Percentiles rank a stretch among this genome's conserved stretches.
phyloP scores from a whole-genome alignment of 352 stramenopile genomes.

The Thraustochytrium sp. region DNA sequence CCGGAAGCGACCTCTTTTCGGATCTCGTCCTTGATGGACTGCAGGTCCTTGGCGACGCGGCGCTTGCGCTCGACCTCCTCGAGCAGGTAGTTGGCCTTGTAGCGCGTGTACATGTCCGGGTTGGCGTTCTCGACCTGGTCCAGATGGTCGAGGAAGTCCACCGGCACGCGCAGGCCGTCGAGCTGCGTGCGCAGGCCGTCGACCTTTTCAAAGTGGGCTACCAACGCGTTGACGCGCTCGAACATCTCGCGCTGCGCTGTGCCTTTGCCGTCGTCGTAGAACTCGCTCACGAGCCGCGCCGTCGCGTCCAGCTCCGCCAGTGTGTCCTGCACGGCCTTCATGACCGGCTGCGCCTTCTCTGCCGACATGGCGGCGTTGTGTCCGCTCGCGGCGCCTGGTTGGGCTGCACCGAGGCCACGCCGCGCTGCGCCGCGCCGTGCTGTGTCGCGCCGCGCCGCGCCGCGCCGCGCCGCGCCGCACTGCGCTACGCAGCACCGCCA shows the following conservation, averaged over 20 bases:
- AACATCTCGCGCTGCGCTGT: conserved; percentile 15
- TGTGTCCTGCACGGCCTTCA: conserved; percentile 17
- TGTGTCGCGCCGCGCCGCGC: no score
- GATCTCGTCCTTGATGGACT: conserved; percentile 15
- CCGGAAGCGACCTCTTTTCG: neutral
- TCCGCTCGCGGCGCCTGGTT: no score
- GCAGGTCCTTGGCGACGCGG: neutral
- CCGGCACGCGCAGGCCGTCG: conserved; percentile 9
- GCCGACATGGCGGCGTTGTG: no score
- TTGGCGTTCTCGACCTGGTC: conserved; percentile 16
- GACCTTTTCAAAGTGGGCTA: neutral
- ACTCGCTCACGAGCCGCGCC: neutral
- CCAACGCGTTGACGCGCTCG: neutral
- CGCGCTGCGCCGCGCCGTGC: no score
- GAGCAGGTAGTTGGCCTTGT: conserved; percentile 31
- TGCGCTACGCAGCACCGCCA: no score
- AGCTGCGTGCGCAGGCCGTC: neutral
- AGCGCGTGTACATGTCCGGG: conserved; percentile 28
- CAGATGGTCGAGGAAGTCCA: conserved; percentile 32
- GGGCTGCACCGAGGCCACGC: no score
- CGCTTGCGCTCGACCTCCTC: conserved; percentile 23
- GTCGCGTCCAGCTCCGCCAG: conserved; percentile 12
- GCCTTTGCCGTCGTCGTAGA: conserved; percentile 25
- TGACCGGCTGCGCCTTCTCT: conserved; percentile 12
- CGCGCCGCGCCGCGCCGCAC: no score